Conservation (phyloP, 768 basidiomycete species). For the Tubosaeta sp. region DNA sequence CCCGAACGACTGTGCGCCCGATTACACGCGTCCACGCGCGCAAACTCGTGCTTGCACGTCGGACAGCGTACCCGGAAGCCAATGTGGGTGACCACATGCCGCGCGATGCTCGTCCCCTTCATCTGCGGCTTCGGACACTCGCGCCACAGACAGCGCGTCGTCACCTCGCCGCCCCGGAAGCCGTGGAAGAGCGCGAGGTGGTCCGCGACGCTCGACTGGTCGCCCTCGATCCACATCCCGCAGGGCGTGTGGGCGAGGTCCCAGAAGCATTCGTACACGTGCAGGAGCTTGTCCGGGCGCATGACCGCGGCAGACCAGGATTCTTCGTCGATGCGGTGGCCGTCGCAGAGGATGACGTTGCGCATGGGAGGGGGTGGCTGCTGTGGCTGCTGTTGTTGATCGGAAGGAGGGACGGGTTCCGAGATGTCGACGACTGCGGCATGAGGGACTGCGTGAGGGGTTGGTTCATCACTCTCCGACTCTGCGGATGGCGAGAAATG, state of each 20-base stretch:
- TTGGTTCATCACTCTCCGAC: slow-evolving; percentile 21
- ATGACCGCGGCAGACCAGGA: slow-evolving; percentile 22
- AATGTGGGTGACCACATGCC: slow-evolving; percentile 31
- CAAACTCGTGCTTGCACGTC: slow-evolving; percentile 30
- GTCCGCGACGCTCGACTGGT: slow-evolving; percentile 31
- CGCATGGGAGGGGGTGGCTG: slow-evolving; percentile 8
- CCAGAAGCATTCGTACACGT: slow-evolving; percentile 32
- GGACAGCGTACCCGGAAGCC: slow-evolving; percentile 29
- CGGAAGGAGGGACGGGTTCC: slow-evolving; percentile 3
- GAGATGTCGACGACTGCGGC: slow-evolving; percentile 15
- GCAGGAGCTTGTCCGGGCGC: slow-evolving; percentile 19
- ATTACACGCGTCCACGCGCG: slow-evolving; percentile 31
- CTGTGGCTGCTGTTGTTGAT: background rate
- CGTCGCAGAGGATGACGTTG: slow-evolving; percentile 23
- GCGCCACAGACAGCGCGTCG: slow-evolving; percentile 30
- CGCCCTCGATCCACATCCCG: slow-evolving; percentile 34
- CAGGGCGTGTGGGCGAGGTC: slow-evolving; percentile 21
- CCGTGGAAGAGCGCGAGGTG: slow-evolving; percentile 30
- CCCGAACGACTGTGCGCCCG: slow-evolving; percentile 31
- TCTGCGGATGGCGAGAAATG: slow-evolving; percentile 20
- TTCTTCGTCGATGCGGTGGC: slow-evolving; percentile 26
- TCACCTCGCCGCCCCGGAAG: slow-evolving; percentile 28
- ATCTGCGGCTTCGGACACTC: slow-evolving; percentile 25
- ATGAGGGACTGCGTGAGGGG: slow-evolving; percentile 12
- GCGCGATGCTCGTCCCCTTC: slow-evolving; percentile 32